Conservation (phyloP, 495 filamentous ascomycete genomes). For the Gamarada debralockiae region DNA sequence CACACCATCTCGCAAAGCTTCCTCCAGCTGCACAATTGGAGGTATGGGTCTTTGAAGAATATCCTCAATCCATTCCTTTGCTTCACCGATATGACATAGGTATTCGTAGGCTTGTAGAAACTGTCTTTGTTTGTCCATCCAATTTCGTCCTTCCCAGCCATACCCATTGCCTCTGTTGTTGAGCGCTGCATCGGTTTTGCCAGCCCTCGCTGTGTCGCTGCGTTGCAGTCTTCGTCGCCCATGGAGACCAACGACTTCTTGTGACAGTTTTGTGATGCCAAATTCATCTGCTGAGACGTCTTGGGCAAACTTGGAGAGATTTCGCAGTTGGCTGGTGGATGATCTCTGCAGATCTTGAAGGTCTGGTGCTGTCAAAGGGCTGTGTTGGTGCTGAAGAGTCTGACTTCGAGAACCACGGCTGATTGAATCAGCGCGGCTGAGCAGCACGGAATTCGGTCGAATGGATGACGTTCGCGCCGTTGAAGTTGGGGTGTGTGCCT, state of each 20-base stretch:
- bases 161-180: constrained; percentile 42
- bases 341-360: constrained; percentile 76
- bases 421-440: constrained; percentile 47
- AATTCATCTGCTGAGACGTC: constrained; percentile 74
- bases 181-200: constrained; percentile 37
- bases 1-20: constrained; percentile 88
- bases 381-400: constrained; percentile 39
- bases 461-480: constrained; percentile 25
- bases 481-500: constrained; percentile 26
- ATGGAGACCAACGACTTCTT: constrained; percentile 83
- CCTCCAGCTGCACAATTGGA: constrained; percentile 93
- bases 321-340: constrained; percentile 82
- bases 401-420: constrained; percentile 33
- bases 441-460: constrained; percentile 49
- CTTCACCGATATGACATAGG: constrained; percentile 97
- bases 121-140: constrained; percentile 98
- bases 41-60: constrained; percentile 86
- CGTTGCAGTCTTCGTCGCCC: constrained; percentile 81
- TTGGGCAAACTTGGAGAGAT: constrained; percentile 81
- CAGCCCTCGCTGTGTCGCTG: constrained; percentile 52
- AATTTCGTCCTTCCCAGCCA: constrained; percentile 82
- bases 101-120: constrained; percentile 98
- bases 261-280: constrained; percentile 63
- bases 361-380: constrained; percentile 61
- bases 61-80: constrained; percentile 98